Evolutionary conservation across 768 basidiomycete genomes (phyloP).

Genomic region (Lactarius evosmus): DNA sequence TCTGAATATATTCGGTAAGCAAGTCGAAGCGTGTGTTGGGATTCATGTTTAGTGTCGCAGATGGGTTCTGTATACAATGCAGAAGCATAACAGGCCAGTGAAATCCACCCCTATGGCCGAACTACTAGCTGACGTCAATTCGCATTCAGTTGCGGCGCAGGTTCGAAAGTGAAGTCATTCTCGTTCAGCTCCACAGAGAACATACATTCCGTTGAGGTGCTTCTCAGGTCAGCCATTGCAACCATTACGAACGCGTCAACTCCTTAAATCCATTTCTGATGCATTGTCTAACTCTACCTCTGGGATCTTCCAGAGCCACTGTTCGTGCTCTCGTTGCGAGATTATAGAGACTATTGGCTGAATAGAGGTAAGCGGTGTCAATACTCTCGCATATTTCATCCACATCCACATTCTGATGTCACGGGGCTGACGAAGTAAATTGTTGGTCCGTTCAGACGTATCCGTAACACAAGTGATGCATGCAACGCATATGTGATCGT

Average conservation of each 20-base stretch:
- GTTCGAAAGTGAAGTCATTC: background rate
- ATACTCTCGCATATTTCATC: background rate
- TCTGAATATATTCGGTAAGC: background rate
- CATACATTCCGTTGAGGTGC: background rate
- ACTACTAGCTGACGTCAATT: background rate
- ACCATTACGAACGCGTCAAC: background rate
- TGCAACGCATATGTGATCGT: no score
- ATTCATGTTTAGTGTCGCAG: background rate
- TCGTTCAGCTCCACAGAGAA: background rate
- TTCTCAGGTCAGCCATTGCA: background rate
- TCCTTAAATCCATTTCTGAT: background rate
- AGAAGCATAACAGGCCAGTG: background rate
- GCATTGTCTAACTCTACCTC: background rate
- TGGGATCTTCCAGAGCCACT: background rate
- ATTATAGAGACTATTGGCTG: background rate
- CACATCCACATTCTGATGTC: background rate
- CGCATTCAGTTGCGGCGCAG: background rate
- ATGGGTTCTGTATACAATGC: background rate
- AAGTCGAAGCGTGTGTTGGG: background rate
- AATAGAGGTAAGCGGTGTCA: background rate
- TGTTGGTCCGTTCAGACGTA: no score
- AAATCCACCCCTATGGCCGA: background rate
- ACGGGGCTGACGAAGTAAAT: no score
- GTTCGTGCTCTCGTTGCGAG: background rate
- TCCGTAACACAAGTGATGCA: no score